Base-by-base conservation (phyloP, 2,329 filamentous ascomycete species). In the Sporothrix pallida region DNA sequence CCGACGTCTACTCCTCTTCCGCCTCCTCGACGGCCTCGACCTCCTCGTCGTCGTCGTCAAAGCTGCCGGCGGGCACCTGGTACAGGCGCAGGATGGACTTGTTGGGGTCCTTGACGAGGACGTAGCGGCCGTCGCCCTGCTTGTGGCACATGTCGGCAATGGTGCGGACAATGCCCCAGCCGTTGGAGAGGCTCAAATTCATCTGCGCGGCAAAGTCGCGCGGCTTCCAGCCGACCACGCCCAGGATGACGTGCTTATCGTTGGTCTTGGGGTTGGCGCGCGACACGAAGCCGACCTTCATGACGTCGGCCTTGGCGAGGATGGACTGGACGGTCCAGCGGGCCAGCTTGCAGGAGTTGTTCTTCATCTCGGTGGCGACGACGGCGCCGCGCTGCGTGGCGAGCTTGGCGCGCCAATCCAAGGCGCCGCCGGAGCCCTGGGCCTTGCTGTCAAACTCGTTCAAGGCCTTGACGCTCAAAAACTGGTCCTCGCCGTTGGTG, bases 381-480 rank as follows among this genome's bases (percentile, higher is more conserved):
- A 99, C 95, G 73, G 96, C 96, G 90, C 96, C 96, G 80, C 96
- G 92, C 86, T 98, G 95, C 79, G 91, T 94, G 77, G 93, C 92
- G 75, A 99, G 89, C 89, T 99, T 99, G 78, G 91, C 92, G 82
- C 96, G 90, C 96, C 96, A 99, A 88, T 99, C 96, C 71, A 99
- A 88, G 72, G 96, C 96, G 77, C 95, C 94, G 78, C 96, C 96
- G 78, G 93, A 93, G 78, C 96, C 96, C 82, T 97, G 95, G 31
- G 96, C 96, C 87, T 97, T 98, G 90, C 90, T 94, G 86, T 99
- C 96, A 81, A 98, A 99, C 86, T 99, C 96, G 87, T 99, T 99
- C 78, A 99, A 91, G 3, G 96, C 96, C 87, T 98, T 97, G 85
- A 99, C 91, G 54, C 93, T 93, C 79, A 99, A 83, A 84, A 91